A percentile compares a stretch with the other conserved stretches of the same genome.
Evolutionary conservation across 768 basidiomycete genomes (phyloP).

Genomic region (Sutorius australiensis): DNA sequence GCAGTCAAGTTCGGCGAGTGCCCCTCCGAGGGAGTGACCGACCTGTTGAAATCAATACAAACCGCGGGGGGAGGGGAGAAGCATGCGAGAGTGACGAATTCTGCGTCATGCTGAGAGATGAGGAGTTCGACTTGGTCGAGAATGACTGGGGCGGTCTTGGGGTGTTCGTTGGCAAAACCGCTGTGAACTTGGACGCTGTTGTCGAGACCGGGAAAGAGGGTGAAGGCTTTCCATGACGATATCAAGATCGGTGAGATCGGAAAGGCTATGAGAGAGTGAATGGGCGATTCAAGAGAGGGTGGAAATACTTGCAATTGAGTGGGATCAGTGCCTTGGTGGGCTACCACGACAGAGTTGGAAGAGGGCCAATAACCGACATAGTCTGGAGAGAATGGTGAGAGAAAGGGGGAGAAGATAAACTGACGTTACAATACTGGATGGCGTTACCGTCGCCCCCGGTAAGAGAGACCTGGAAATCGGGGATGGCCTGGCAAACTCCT

Average conservation of each 20-base stretch:
- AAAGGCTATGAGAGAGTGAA: slow-evolving; percentile 32
- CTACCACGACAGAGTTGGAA: slow-evolving; percentile 51
- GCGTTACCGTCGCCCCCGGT: slow-evolving; percentile 49
- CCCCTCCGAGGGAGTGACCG: slow-evolving; percentile 52
- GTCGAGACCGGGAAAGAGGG: slow-evolving; percentile 54
- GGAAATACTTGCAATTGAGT: slow-evolving; percentile 41
- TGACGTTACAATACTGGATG: slow-evolving; percentile 44
- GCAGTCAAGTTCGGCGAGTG: slow-evolving; percentile 49
- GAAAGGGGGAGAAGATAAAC: background rate
- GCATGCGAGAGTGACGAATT: slow-evolving; percentile 41
- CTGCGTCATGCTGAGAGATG: slow-evolving; percentile 36
- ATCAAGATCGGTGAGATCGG: slow-evolving; percentile 49
- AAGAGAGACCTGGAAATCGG: slow-evolving; percentile 33
- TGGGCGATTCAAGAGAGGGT: background rate
- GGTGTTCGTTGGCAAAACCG: slow-evolving; percentile 53
- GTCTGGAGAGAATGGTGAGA: slow-evolving; percentile 28
- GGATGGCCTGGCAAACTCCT: slow-evolving; percentile 39
- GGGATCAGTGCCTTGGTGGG: slow-evolving; percentile 61
- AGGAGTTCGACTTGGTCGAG: slow-evolving; percentile 41
- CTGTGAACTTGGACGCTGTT: slow-evolving; percentile 44
- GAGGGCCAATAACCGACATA: slow-evolving; percentile 56
- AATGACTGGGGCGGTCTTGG: slow-evolving; percentile 42
- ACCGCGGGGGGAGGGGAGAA: background rate
- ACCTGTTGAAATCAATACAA: slow-evolving; percentile 23
- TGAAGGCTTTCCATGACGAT: slow-evolving; percentile 39